Base-by-base conservation (phyloP, 768 basidiomycete species). In the Boletus tomentosulus region DNA sequence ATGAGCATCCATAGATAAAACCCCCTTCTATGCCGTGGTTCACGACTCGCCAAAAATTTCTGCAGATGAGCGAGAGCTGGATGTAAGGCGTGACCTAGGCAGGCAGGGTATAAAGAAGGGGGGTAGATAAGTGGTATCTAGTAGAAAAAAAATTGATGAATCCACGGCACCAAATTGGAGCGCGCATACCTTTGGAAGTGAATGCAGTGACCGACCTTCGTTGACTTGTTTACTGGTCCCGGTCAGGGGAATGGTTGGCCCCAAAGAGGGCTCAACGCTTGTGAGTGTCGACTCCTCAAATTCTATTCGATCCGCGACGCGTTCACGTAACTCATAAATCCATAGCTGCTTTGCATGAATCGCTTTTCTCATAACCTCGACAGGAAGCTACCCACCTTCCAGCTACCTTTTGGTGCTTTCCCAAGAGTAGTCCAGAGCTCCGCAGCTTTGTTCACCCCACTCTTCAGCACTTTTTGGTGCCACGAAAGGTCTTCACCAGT, bases 271-370 rank as follows among this genome's bases (percentile, higher is more conserved):
- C 61, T 91, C 85, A 31, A 92, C 71, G 31, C 80, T 77, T 67
- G 87, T 87, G 61, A 92, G 74, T 8, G 83, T 84, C 34, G 86
- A 75, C 66, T 92, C 89, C 68, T 92, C 90, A 59, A 90, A 91
- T 48, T 90, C 90, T 56, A 90, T 74, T 22, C 79, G 75, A 68
- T 90, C 86, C 22, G 85, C 74, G 2, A 89, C 66, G 22, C 80
- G 80, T 71, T 89, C 85, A 25, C 89, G 89, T 37, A 77, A 71
- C 57, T 78, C 70, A 64, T 83, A 87, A 12, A 80, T 72, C 66
- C 76, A 82, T 27, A 80, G 66, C 89, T 91, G 57, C 19, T 49
- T 48, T 49, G 35, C 37, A 51, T 57, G 45, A 42, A 46, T 53
- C 42, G 28, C 58, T 34, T 8, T 43, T 55, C 49, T 52, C 51